A percentile compares a stretch with the other conserved stretches of the same genome.
Conservation (phyloP, 495 filamentous ascomycete species). For the Tuber brumale region DNA sequence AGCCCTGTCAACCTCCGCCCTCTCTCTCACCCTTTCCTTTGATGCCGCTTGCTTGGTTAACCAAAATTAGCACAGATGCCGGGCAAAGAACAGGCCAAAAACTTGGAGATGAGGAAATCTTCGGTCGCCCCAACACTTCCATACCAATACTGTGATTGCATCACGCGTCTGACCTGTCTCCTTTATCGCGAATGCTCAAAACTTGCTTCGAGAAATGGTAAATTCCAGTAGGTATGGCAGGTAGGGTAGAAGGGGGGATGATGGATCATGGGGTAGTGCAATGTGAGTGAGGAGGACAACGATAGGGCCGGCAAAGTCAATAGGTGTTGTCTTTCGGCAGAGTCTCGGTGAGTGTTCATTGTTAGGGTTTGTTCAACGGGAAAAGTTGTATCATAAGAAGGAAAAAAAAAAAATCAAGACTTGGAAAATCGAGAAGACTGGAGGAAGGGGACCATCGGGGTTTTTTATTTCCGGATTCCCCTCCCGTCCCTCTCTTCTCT, state of each 20-base stretch:
- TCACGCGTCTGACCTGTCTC: constrained; percentile 33
- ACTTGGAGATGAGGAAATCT: constrained; percentile 36
- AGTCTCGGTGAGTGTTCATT: constrained; percentile 17
- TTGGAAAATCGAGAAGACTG: background rate
- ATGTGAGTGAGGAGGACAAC: background rate
- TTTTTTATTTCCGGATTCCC: constrained; percentile 23
- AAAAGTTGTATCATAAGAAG: background rate
- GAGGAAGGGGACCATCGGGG: constrained; percentile 20
- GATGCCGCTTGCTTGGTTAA: constrained; percentile 30
- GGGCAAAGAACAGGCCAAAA: constrained; percentile 25
- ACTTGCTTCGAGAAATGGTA: constrained; percentile 28
- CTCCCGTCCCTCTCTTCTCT: constrained; percentile 20
- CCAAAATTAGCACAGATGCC: constrained; percentile 32
- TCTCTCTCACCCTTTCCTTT: constrained; percentile 38
- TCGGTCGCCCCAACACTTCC: constrained; percentile 35
- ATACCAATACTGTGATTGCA: constrained; percentile 30
- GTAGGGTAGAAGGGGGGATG: constrained; percentile 14
- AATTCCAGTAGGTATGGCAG: background rate
- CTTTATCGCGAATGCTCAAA: constrained; percentile 31
- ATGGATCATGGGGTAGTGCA: constrained; percentile 4
- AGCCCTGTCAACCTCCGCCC: constrained; percentile 33
- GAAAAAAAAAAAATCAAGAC: background rate
- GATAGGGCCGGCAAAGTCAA: constrained; percentile 5
- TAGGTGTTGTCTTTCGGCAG: constrained; percentile 10
- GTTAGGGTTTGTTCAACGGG: constrained; percentile 8